Evolutionary conservation across 2,329 filamentous ascomycete species (phyloP).

Genomic region (Dissoconium aciculare): DNA sequence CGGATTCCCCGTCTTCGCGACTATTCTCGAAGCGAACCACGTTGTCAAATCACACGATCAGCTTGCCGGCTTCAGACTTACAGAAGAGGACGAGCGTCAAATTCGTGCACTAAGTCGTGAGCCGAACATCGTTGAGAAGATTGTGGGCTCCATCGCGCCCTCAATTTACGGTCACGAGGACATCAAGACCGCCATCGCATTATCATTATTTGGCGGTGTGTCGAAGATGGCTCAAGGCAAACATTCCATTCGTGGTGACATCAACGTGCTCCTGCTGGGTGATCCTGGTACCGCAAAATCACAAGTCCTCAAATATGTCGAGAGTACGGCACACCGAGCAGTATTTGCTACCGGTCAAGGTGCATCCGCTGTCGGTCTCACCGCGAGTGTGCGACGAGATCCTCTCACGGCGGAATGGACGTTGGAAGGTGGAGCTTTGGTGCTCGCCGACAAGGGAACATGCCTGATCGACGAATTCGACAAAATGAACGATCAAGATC

Average conservation of each 20-base stretch:
- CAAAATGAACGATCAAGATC: slow-evolving; percentile 99
- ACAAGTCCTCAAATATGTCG: slow-evolving; percentile 90
- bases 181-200: slow-evolving; percentile 89
- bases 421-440: slow-evolving; percentile 83
- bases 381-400: slow-evolving; percentile 87
- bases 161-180: slow-evolving; percentile 96
- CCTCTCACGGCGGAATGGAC: slow-evolving; percentile 96
- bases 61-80: slow-evolving; percentile 87
- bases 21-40: slow-evolving; percentile 93
- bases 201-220: slow-evolving; percentile 89
- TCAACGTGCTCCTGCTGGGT: slow-evolving; percentile 90
- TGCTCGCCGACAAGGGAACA: slow-evolving; percentile 85
- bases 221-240: slow-evolving; percentile 79
- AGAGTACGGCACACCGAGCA: slow-evolving; percentile 90
- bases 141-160: slow-evolving; percentile 83
- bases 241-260: slow-evolving; percentile 87
- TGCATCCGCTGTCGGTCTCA: slow-evolving; percentile 92
- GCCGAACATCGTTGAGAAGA: slow-evolving; percentile 80
- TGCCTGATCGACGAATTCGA: slow-evolving; percentile 98
- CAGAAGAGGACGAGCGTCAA: slow-evolving; percentile 82
- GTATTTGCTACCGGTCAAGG: slow-evolving; percentile 97
- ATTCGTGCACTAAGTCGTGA: slow-evolving; percentile 82
- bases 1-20: slow-evolving; percentile 95
- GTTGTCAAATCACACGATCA: slow-evolving; percentile 95
- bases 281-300: slow-evolving; percentile 97